Percentiles rank a stretch among this genome's conserved stretches.
phyloP scores from a whole-genome alignment of 495 filamentous ascomycete species.

The Penicillium riverlandense region DNA sequence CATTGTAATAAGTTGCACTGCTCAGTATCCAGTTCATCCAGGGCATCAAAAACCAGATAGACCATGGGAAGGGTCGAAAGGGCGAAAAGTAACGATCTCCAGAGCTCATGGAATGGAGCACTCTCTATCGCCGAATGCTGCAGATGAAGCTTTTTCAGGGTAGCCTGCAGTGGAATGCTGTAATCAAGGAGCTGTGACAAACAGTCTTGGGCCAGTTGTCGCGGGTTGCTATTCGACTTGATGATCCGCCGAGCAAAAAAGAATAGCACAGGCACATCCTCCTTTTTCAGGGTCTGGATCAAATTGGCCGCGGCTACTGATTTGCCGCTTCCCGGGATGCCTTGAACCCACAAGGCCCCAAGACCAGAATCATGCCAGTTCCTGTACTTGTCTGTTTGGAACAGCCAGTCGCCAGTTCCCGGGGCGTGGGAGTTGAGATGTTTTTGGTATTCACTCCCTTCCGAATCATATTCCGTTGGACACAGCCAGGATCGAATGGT shows the following conservation, averaged over 20 bases:
- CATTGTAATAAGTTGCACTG: slow-evolving; percentile 28
- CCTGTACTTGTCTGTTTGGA: slow-evolving; percentile 21
- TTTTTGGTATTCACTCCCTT: background rate
- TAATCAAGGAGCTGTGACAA: slow-evolving; percentile 31
- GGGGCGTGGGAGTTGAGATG: slow-evolving; percentile 20
- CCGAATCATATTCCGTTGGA: too few relatives aligned
- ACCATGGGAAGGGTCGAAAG: slow-evolving; percentile 22
- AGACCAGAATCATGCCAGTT: slow-evolving; percentile 32
- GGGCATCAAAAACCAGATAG: slow-evolving; percentile 41
- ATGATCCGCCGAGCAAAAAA: slow-evolving; percentile 54
- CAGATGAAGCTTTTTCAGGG: slow-evolving; percentile 8
- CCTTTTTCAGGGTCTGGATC: slow-evolving; percentile 10
- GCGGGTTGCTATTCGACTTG: slow-evolving; percentile 36
- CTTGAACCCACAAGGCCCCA: slow-evolving; percentile 42
- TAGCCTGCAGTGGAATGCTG: slow-evolving; percentile 28
- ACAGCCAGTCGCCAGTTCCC: slow-evolving; percentile 42
- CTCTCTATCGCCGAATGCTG: background rate
- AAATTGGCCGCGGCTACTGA: slow-evolving; percentile 39
- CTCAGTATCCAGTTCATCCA: slow-evolving; percentile 40
- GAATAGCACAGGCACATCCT: slow-evolving; percentile 31
- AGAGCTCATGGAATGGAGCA: slow-evolving; percentile 5
- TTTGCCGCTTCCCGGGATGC: slow-evolving; percentile 47
- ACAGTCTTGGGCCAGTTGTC: slow-evolving; percentile 36
- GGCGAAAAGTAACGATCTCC: slow-evolving; percentile 16
- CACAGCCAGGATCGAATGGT: too few relatives aligned